Conservation (phyloP, 2,329 filamentous ascomycete genomes). For the Calonectria multiphialidica region DNA sequence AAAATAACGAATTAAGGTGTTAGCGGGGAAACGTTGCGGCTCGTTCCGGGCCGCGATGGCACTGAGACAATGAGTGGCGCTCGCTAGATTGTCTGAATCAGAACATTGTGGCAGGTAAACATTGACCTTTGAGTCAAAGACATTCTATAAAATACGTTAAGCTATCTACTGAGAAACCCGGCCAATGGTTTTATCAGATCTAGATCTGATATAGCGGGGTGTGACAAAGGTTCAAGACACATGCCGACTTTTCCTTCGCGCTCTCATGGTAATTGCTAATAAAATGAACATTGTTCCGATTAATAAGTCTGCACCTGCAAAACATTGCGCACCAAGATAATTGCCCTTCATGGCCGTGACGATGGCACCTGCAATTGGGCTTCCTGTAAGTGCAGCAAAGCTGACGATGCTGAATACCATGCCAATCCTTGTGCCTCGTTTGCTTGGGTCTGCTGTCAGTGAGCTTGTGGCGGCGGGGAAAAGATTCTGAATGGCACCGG, state of each 20-base stretch:
- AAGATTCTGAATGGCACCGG: constrained; percentile 6
- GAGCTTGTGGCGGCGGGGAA: background rate
- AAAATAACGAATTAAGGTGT: background rate
- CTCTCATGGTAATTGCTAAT: background rate
- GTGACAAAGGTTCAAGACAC: background rate
- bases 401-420: constrained; percentile 13
- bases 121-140: too few species aligned
- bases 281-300: constrained; percentile 11
- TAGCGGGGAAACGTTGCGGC: background rate
- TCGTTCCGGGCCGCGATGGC: background rate
- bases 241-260: background rate
- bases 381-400: constrained; percentile 11
- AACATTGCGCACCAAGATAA: constrained; percentile 10
- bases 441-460: background rate
- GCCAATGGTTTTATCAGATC: background rate
- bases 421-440: constrained; percentile 6
- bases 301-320: constrained; percentile 1
- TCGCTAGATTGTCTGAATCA: background rate
- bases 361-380: constrained; percentile 12
- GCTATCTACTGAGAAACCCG: too few species aligned
- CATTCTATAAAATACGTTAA: too few species aligned
- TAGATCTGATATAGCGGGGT: background rate
- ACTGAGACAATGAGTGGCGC: too few species aligned
- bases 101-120: too few species aligned
- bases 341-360: background rate